Percentiles rank a stretch among this genome's conserved stretches.
Conservation (phyloP, 1,139 yeast genomes). For the Arxiozyma heterogenica region DNA sequence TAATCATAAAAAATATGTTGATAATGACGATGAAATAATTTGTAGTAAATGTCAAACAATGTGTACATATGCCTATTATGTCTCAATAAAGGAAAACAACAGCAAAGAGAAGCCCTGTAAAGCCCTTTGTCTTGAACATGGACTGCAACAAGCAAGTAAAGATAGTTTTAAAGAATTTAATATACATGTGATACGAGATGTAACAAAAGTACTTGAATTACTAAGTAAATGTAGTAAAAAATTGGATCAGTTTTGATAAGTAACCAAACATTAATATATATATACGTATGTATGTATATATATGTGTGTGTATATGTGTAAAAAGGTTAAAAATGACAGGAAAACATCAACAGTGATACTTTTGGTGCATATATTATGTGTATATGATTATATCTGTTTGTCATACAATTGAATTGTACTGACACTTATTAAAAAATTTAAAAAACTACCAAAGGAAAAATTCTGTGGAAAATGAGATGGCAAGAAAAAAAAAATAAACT, state of each 20-base stretch:
- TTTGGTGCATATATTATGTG: too few relatives aligned
- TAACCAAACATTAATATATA: not conserved
- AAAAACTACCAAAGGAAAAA: too few relatives aligned
- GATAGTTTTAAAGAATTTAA: not conserved
- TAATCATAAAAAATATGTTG: slow-evolving; percentile 3
- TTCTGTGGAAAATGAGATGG: too few relatives aligned
- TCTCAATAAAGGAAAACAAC: not conserved
- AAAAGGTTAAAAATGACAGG: too few relatives aligned
- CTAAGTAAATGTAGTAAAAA: slow-evolving; percentile 2
- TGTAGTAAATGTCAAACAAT: slow-evolving; percentile 32
- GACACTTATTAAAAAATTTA: too few relatives aligned
- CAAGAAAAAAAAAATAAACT: too few relatives aligned
- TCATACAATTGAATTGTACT: too few relatives aligned
- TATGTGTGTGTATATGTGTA: not conserved
- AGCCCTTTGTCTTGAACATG: not conserved
- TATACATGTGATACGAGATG: not conserved
- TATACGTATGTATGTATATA: not conserved
- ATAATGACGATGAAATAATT: slow-evolving; percentile 21
- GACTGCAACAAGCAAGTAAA: not conserved
- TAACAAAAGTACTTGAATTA: not conserved
- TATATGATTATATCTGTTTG: too few relatives aligned
- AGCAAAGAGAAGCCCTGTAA: too few relatives aligned
- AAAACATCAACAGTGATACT: too few relatives aligned
- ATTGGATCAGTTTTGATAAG: not conserved
- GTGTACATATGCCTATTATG: slow-evolving; percentile 26